Conservation (phyloP, 1,139 yeast genomes). For the Protomyces macrosporus region DNA sequence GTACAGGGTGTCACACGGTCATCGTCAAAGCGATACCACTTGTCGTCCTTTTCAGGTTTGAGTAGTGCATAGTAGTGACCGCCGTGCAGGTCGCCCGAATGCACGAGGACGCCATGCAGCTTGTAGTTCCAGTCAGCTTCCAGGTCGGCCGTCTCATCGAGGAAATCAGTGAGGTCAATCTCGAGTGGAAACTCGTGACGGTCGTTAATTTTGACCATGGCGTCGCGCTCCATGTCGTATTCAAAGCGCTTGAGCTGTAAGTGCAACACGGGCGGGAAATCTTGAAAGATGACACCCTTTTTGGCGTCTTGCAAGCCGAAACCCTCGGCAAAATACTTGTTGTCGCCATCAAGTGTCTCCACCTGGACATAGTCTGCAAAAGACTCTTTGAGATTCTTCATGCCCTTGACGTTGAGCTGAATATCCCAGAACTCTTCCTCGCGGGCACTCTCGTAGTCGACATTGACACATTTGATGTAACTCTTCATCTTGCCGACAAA, state of each 20-base stretch:
- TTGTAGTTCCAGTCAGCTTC: slow-evolving; percentile 69
- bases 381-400: slow-evolving; percentile 64
- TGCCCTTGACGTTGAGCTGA: slow-evolving; percentile 85
- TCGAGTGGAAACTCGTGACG: slow-evolving; percentile 82
- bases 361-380: slow-evolving; percentile 82
- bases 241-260: slow-evolving; percentile 90
- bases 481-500: slow-evolving; percentile 98
- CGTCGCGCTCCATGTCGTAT: slow-evolving; percentile 85
- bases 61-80: slow-evolving; percentile 96
- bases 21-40: slow-evolving; percentile 92
- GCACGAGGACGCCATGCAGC: slow-evolving; percentile 84
- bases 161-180: slow-evolving; percentile 72
- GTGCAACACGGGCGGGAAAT: slow-evolving; percentile 89
- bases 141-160: slow-evolving; percentile 56
- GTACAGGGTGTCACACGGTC: slow-evolving; percentile 89
- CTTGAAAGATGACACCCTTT: slow-evolving; percentile 88
- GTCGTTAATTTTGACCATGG: slow-evolving; percentile 85
- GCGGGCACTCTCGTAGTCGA: slow-evolving; percentile 89
- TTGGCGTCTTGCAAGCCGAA: slow-evolving; percentile 92
- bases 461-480: slow-evolving; percentile 85
- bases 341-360: slow-evolving; percentile 88
- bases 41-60: slow-evolving; percentile 63
- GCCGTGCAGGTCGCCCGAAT: slow-evolving; percentile 88
- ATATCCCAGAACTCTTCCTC: slow-evolving; percentile 97
- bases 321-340: slow-evolving; percentile 90